Evolutionary conservation across 352 stramenopile genomes (phyloP), one percentile per base, ranked within the genome.

Genomic region (Phytophthora crassamura): DNA sequence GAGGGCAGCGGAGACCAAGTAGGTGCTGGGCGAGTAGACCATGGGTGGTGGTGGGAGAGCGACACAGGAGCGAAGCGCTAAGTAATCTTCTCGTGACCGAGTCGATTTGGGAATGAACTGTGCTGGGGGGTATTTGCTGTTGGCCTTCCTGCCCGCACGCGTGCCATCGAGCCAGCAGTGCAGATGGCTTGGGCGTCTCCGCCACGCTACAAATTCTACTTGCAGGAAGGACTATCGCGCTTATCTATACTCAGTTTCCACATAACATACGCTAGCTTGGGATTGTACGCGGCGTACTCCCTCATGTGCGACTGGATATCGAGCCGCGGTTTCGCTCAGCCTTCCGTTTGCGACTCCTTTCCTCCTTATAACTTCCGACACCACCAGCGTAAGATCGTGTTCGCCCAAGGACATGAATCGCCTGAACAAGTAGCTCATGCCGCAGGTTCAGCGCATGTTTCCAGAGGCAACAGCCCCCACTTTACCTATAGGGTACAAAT

Each of bases 1-100:
- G 1, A 77, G 20, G 32, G 64, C 64, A 16, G 69, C 64, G 12
- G 69, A 52, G 47, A 77, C 39, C 14, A 73, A 64, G 45, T 70
- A 77, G 6, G 48, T 59, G 53, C 52, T 45, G n/a, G 68, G 64
- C 22, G 63, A 64, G 53, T 59, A 70, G 16, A 76, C 68, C 68
- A 73, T 76, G 52, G 33, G 53, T 22, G 47, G 47, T 65, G 55
- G 38, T 51, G 35, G 40, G 16, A 11, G 28, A 46, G 40, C 12
- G 16, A 3, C 1, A 32, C 59, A 46, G 49, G 49, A 25, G 59
- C 32, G 54, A 50, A 62, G 43, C 28, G 55, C 35, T 59, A 30
- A 64, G 47, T 69, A 69, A 69, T 69, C 55, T 64, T 69, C 62
- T 65, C 62, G 42, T 50, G 32, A 38, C 9, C 62, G 62, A 69